Base-by-base conservation (phyloP, 805 yeast species). In the Myxozyma vanderwaltii region DNA sequence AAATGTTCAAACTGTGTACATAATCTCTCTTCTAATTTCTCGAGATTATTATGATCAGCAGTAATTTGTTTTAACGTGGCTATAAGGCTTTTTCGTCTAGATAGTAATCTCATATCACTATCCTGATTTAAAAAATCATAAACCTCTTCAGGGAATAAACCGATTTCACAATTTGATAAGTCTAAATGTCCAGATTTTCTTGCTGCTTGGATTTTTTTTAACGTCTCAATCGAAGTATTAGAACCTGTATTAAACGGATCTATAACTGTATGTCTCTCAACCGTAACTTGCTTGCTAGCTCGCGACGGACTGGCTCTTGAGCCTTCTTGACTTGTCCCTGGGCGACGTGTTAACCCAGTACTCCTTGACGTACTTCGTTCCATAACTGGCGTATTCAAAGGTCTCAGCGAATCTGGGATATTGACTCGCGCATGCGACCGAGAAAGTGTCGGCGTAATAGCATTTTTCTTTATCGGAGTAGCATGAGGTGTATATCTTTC, bases 101-200 rank as follows among this genome's bases (percentile, higher is more conserved):
- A 19, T 5, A 7, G 4, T 19, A 33, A 33, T 27, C 39, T 38
- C 17, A 24, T 15, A 4, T 41, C 52, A 5, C 27, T 36, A 15
- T 49, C 54, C 1, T 21, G 40, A 33, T 44, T n/a, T 15, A 56
- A 31, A 27, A 55, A 33, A 29, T 59, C 58, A 24, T 48, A 56
- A 12, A 60, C 50, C 45, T 51, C 63, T 4, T 52, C 51, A 1
- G 65, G 65, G 10, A 62, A 19, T 12, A 6, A n/a, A 2, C 24
- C 39, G 8, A 62, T 27, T 2, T 35, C 54, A 23, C 41, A 23
- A 3, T 10, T 6, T 4, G 58, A 53, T 7, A 62, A 21, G 21
- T 62, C 51, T 19, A 62, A 50, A 39, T 13, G 19, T 4, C 61
- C 61, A 21, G 45, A 31, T 31, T 35, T 33, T 15, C 50, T 17